These are phyloP conservation scores for Paramarasmius palmivorus DNA, from an alignment of 1,284 basidiomycete species.

Conservation along the genomic window DNA sequence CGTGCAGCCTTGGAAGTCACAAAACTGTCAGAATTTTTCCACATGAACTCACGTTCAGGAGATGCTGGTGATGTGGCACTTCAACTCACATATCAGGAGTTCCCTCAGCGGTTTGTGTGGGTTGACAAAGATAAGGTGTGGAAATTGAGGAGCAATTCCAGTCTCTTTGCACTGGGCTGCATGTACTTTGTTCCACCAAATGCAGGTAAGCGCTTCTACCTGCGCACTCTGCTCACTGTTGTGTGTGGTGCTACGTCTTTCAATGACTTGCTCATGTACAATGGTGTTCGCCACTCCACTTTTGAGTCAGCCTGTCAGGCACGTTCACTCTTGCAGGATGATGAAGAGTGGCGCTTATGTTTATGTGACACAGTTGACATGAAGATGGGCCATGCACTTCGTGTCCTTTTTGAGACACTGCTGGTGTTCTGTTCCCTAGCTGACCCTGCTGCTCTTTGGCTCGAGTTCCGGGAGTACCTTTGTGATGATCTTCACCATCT, in stretches of 20 bases:
- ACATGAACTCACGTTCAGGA: constrained; percentile 31
- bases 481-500: constrained; percentile 38
- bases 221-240: constrained; percentile 35
- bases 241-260: constrained; percentile 37
- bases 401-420: constrained; percentile 40
- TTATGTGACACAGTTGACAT: constrained; percentile 42
- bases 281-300: constrained; percentile 24
- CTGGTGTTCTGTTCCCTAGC: constrained; percentile 33
- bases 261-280: constrained; percentile 29
- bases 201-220: constrained; percentile 37
- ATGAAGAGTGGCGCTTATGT: constrained; percentile 43
- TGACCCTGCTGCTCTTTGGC: constrained; percentile 37
- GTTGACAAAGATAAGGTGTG: constrained; percentile 24
- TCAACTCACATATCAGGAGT: constrained; percentile 39
- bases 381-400: constrained; percentile 37
- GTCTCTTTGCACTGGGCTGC: constrained; percentile 31
- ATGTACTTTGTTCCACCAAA: constrained; percentile 37
- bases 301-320: constrained; percentile 39
- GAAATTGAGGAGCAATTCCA: constrained; percentile 20
- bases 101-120: constrained; percentile 31
- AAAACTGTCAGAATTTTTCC: constrained; percentile 40
- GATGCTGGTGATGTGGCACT: constrained; percentile 27
- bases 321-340: constrained; percentile 42
- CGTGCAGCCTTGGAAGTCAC: constrained; percentile 27
- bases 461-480: constrained; percentile 30